phyloP scores from a whole-genome alignment of 1,284 basidiomycete species.

The Trichosporon asahii region DNA sequence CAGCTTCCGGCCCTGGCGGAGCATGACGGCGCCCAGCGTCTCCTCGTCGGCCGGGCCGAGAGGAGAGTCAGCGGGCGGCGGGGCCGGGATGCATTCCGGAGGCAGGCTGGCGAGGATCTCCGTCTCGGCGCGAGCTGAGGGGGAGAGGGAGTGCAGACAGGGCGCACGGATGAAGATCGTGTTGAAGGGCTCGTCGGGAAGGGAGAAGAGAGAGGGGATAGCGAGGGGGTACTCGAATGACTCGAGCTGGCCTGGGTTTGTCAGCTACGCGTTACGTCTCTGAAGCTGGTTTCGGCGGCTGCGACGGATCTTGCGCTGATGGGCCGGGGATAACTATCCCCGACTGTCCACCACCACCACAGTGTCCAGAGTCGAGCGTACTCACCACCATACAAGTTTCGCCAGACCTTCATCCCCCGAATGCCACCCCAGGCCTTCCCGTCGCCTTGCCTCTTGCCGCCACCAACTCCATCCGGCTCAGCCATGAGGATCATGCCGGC shows the following conservation, averaged over 20 bases:
- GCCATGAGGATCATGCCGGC: constrained; percentile 92
- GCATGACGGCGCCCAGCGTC: constrained; percentile 73
- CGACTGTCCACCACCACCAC: neutral
- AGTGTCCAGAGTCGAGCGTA: constrained; percentile 33
- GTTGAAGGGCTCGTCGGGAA: constrained; percentile 66
- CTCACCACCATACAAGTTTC: constrained; percentile 81
- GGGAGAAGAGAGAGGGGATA: constrained; percentile 61
- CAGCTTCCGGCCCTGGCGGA: constrained; percentile 78
- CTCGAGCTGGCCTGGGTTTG: constrained; percentile 57
- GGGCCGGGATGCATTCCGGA: constrained; percentile 56
- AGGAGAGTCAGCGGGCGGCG: constrained; percentile 41
- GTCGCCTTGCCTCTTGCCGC: constrained; percentile 59
- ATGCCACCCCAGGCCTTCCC: constrained; percentile 64
- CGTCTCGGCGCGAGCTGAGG: neutral
- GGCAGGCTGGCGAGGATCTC: constrained; percentile 66
- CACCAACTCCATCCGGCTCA: constrained; percentile 60
- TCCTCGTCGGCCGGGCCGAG: constrained; percentile 41
- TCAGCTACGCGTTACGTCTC: too few species aligned
- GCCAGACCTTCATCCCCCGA: constrained; percentile 66
- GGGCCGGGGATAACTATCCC: too few species aligned
- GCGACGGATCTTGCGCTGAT: too few species aligned
- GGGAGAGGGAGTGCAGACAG: constrained; percentile 33
- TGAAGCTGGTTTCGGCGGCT: too few species aligned
- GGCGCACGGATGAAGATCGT: constrained; percentile 96
- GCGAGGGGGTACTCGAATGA: constrained; percentile 79